Conservation (phyloP, 108 stramenopile genomes). For the Stephanodiscus triporus region DNA sequence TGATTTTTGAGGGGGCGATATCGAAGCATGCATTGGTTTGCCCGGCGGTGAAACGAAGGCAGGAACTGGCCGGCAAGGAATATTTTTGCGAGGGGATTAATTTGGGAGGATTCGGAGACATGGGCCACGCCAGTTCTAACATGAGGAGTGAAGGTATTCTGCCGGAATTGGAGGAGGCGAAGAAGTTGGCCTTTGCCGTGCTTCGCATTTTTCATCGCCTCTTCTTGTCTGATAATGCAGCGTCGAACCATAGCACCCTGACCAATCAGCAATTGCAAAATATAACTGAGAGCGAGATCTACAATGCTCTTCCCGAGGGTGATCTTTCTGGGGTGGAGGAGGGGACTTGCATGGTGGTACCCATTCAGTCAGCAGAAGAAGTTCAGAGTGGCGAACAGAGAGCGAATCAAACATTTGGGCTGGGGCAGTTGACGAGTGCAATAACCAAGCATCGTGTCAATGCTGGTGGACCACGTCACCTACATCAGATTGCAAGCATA, state of each 20-base stretch:
- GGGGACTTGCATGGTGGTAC: slow-evolving; percentile 16
- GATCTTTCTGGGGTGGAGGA: slow-evolving; percentile 67
- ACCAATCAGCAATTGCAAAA: slow-evolving; percentile 24
- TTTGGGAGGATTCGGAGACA: slow-evolving; percentile 66
- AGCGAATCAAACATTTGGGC: background rate
- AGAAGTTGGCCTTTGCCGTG: slow-evolving; percentile 60
- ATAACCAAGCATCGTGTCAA: slow-evolving; percentile 57
- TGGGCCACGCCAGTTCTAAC: slow-evolving; percentile 16
- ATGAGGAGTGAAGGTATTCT: background rate
- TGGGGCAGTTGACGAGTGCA: slow-evolving; percentile 31
- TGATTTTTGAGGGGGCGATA: slow-evolving; percentile 65
- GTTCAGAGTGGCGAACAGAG: background rate
- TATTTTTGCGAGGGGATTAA: slow-evolving; percentile 69
- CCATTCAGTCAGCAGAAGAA: background rate
- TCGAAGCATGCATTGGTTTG: slow-evolving; percentile 70
- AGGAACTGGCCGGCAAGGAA: slow-evolving; percentile 37
- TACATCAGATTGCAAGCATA: slow-evolving; percentile 78
- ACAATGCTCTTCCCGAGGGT: slow-evolving; percentile 52
- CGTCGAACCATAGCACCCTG: background rate
- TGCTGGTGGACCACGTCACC: slow-evolving; percentile 72
- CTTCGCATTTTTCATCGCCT: slow-evolving; percentile 57
- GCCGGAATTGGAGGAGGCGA: slow-evolving; percentile 43
- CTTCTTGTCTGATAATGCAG: slow-evolving; percentile 36
- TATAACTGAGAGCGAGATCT: slow-evolving; percentile 56
- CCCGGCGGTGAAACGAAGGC: slow-evolving; percentile 58